Evolutionary conservation across 2,329 filamentous ascomycete genomes (phyloP).

Genomic region (Penicillium sclerotigenum): DNA sequence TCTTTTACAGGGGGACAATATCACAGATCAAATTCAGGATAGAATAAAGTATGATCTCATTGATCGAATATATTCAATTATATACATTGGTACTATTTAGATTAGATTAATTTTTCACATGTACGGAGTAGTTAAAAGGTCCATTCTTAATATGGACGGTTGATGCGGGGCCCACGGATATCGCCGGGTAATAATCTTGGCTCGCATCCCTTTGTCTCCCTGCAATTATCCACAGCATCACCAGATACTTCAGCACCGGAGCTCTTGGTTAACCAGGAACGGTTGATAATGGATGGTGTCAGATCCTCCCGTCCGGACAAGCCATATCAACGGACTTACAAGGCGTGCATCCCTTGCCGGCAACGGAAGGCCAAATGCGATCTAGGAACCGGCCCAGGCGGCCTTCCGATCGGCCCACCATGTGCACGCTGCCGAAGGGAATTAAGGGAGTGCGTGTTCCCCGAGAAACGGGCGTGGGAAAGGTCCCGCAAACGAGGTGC

Average conservation of each 20-base stretch:
- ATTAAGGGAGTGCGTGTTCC: constrained; percentile 51
- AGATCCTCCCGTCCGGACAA: constrained; percentile 32
- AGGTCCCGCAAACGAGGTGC: constrained; percentile 36
- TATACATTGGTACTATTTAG: neutral
- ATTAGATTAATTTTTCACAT: neutral
- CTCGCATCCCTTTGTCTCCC: neutral
- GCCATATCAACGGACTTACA: constrained; percentile 53
- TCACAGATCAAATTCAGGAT: too few relatives aligned
- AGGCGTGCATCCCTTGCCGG: constrained; percentile 53
- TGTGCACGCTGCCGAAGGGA: constrained; percentile 52
- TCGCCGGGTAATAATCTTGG: constrained; percentile 4
- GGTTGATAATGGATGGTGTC: constrained; percentile 24
- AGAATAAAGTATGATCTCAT: neutral
- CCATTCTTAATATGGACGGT: neutral
- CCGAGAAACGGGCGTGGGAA: constrained; percentile 43
- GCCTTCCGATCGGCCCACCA: constrained; percentile 38
- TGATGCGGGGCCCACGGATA: constrained; percentile 2
- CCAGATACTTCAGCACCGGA: constrained; percentile 13
- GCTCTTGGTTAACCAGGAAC: constrained; percentile 15
- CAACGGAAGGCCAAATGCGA: constrained; percentile 54
- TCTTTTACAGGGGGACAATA: neutral
- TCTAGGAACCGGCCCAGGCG: constrained; percentile 41
- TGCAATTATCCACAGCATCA: constrained; percentile 12
- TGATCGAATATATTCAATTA: neutral
- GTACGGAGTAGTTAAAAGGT: neutral